Evolutionary conservation across 1,284 basidiomycete genomes (phyloP).

Genomic region (Cryptococcus hybrid): DNA sequence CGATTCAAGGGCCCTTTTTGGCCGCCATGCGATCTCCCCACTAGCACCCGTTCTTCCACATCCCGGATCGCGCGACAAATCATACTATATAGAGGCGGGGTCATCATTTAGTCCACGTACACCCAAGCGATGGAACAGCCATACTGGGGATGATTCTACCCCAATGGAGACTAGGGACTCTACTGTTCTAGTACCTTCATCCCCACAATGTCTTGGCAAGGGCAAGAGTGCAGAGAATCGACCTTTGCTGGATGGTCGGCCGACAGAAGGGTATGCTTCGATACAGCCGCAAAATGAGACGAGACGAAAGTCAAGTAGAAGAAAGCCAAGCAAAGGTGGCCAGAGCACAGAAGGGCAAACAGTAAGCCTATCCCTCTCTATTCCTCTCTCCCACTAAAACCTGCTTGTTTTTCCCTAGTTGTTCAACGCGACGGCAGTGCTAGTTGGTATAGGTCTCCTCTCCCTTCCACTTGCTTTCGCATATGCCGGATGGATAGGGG

Average conservation of each 20-base stretch:
- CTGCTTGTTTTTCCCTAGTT: slow-evolving; percentile 54
- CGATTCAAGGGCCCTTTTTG: slow-evolving; percentile 2
- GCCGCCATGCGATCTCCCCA: slow-evolving; percentile 10
- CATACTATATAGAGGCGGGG: neutral
- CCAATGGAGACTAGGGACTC: too few species aligned
- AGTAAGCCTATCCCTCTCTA: slow-evolving; percentile 52
- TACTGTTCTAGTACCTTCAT: too few species aligned
- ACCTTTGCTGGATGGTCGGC: neutral
- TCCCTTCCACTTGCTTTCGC: slow-evolving; percentile 85
- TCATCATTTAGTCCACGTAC: too few species aligned
- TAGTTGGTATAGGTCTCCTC: slow-evolving; percentile 85
- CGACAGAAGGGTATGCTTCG: neutral
- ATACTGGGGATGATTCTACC: too few species aligned
- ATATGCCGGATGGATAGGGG: slow-evolving; percentile 84
- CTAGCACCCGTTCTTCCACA: neutral
- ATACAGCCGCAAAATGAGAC: neutral
- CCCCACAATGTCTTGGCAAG: too few species aligned
- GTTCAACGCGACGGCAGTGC: slow-evolving; percentile 85
- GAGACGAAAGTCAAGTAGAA: slow-evolving; percentile 1
- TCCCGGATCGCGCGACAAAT: neutral
- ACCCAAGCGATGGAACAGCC: too few species aligned
- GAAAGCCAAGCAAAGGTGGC: slow-evolving; percentile 11
- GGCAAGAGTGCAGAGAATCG: neutral
- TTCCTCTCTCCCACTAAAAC: slow-evolving; percentile 16
- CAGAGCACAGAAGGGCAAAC: slow-evolving; percentile 80